Conservation (phyloP, 768 basidiomycete genomes). For the Leccinum boreale region DNA sequence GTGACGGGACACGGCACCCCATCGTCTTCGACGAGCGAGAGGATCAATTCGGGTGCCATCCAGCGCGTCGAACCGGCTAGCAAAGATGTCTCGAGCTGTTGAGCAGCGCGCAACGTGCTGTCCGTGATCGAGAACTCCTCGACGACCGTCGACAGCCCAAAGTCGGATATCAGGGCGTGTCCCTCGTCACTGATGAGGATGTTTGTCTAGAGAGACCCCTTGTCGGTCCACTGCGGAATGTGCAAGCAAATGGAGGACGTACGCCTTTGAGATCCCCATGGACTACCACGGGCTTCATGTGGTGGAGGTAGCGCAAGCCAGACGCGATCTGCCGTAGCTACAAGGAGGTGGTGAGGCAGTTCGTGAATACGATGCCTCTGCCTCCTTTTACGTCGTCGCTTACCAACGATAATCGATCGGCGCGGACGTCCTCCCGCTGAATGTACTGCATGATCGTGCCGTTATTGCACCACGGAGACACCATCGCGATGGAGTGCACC, state of each 20-base stretch:
- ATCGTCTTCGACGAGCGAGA: conserved; percentile 48
- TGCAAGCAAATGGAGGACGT: conserved; percentile 11
- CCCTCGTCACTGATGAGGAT: conserved; percentile 54
- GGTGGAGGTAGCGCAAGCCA: conserved; percentile 56
- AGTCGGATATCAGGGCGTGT: conserved; percentile 55
- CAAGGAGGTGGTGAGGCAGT: background rate
- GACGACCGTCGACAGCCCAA: conserved; percentile 56
- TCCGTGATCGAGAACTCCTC: conserved; percentile 45
- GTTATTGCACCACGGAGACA: conserved; percentile 62
- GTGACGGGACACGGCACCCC: conserved; percentile 42
- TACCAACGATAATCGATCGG: conserved; percentile 48
- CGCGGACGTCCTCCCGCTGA: conserved; percentile 36
- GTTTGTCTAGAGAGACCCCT: conserved; percentile 42
- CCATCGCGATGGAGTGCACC: conserved; percentile 54
- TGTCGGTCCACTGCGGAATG: background rate
- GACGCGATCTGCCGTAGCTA: conserved; percentile 55
- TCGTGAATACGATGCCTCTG: background rate
- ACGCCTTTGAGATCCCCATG: conserved; percentile 66
- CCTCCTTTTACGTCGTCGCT: conserved; percentile 9
- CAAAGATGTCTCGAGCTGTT: conserved; percentile 30
- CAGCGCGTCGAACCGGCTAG: conserved; percentile 35
- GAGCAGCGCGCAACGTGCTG: conserved; percentile 18
- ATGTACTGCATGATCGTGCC: conserved; percentile 54
- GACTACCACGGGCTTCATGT: conserved; percentile 49
- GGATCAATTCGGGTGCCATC: conserved; percentile 55